phyloP scores from a whole-genome alignment of 495 filamentous ascomycete genomes.

The Penicillium pulvis region DNA sequence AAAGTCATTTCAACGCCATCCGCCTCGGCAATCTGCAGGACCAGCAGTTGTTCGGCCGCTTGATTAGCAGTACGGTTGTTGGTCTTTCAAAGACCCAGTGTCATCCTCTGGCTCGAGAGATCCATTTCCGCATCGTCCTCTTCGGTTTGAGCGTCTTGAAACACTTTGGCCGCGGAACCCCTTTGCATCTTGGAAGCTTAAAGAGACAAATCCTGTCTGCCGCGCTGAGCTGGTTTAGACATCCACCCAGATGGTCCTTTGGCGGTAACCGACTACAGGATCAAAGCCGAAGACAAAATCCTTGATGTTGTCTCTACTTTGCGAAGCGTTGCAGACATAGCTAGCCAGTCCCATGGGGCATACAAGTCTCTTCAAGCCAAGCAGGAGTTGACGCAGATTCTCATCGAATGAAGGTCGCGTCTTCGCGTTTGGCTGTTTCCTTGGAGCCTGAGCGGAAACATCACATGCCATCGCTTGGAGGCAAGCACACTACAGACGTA shows the following conservation, averaged over 20 bases:
- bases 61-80: slow-evolving; percentile 74
- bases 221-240: slow-evolving; percentile 83
- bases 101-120: slow-evolving; percentile 87
- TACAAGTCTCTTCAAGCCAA: slow-evolving; percentile 71
- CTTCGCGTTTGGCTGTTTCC: slow-evolving; percentile 86
- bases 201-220: slow-evolving; percentile 86
- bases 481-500: slow-evolving; percentile 37
- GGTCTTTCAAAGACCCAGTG: slow-evolving; percentile 66
- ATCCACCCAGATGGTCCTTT: slow-evolving; percentile 89
- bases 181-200: slow-evolving; percentile 70
- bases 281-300: slow-evolving; percentile 87
- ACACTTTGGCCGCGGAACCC: slow-evolving; percentile 63
- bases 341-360: slow-evolving; percentile 50
- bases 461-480: slow-evolving; percentile 42
- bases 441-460: slow-evolving; percentile 68
- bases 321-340: slow-evolving; percentile 56
- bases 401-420: slow-evolving; percentile 78
- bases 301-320: slow-evolving; percentile 76
- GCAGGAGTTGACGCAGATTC: slow-evolving; percentile 73
- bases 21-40: slow-evolving; percentile 77
- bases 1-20: slow-evolving; percentile 90
- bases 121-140: slow-evolving; percentile 83
- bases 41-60: slow-evolving; percentile 75
- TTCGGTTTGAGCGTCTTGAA: slow-evolving; percentile 77
- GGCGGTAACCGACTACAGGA: slow-evolving; percentile 89